Conservation (phyloP, 352 stramenopile genomes). For the Phytophthora syringae region DNA sequence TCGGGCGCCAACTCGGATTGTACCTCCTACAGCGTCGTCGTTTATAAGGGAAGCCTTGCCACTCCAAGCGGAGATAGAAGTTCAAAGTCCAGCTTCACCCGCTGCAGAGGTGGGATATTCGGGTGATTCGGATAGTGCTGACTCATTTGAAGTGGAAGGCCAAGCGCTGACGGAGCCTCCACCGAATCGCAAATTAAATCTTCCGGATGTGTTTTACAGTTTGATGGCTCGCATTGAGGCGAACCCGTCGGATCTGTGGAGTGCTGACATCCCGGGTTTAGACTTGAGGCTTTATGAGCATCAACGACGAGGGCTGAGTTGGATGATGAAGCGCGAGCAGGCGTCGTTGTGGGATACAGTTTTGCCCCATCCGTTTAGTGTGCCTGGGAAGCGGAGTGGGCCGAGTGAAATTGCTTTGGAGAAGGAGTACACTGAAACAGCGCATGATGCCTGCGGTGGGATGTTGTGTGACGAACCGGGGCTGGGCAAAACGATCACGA, state of each 20-base stretch:
- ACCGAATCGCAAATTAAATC: conserved; percentile 34
- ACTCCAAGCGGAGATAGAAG: not conserved
- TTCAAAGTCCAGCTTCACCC: not conserved
- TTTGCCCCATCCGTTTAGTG: conserved; percentile 51
- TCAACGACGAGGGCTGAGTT: conserved; percentile 69
- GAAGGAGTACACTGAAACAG: conserved; percentile 57
- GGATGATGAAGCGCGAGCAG: conserved; percentile 70
- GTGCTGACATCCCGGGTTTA: conserved; percentile 58
- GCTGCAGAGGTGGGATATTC: not conserved
- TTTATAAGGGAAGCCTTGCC: not conserved
- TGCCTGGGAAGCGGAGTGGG: conserved; percentile 38
- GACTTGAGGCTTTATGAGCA: conserved; percentile 73
- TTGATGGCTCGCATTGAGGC: conserved; percentile 53
- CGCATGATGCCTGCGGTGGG: conserved; percentile 63
- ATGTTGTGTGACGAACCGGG: conserved; percentile 83
- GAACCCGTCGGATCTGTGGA: conserved; percentile 55
- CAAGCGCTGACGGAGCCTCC: conserved; percentile 1
- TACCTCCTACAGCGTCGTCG: not conserved
- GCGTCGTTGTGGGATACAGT: conserved; percentile 22
- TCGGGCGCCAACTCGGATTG: not conserved
- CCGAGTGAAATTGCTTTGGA: conserved; percentile 15
- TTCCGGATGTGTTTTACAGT: conserved; percentile 65
- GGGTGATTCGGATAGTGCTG: conserved; percentile 4
- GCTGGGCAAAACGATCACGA: conserved; percentile 83
- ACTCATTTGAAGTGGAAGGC: not conserved